Percentiles rank a stretch among this genome's conserved stretches.
phyloP scores from a whole-genome alignment of 2,329 filamentous ascomycete genomes.

The Pseudogymnoascus sp. region DNA sequence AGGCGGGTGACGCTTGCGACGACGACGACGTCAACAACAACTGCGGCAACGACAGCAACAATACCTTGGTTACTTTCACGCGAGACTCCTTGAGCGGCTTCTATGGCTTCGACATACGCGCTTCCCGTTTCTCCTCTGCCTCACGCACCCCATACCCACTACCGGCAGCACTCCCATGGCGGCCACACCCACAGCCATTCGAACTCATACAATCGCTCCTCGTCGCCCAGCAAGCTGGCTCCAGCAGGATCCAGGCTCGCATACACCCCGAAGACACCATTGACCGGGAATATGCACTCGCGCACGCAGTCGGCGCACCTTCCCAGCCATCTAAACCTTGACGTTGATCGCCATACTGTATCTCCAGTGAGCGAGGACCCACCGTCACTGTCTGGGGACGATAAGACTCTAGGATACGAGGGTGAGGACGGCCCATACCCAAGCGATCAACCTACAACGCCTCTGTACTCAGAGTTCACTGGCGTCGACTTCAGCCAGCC shows the following conservation, averaged over 20 bases:
- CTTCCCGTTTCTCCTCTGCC: constrained; percentile 28
- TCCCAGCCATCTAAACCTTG: neutral
- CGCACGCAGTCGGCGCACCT: constrained; percentile 8
- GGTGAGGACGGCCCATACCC: neutral
- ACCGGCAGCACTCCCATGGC: constrained; percentile 15
- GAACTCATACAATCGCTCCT: constrained; percentile 19
- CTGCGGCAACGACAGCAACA: constrained; percentile 13
- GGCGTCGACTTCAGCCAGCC: neutral
- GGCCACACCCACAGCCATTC: constrained; percentile 12
- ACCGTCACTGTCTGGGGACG: neutral
- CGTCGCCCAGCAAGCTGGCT: constrained; percentile 11
- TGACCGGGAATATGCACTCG: constrained; percentile 1
- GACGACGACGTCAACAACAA: constrained; percentile 37
- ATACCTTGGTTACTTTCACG: neutral
- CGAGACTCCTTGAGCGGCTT: neutral
- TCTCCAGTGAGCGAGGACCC: neutral
- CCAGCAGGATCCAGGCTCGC: neutral
- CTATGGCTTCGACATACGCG: constrained; percentile 30
- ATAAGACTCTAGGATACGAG: neutral
- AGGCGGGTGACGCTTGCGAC: constrained; percentile 1
- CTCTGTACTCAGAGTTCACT: constrained; percentile 1
- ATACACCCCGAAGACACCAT: neutral
- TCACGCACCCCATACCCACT: constrained; percentile 18
- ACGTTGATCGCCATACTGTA: neutral
- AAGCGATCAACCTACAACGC: neutral